Base-by-base conservation (phyloP, 148 eudicot genomes). In the Nyssa sinensis region DNA sequence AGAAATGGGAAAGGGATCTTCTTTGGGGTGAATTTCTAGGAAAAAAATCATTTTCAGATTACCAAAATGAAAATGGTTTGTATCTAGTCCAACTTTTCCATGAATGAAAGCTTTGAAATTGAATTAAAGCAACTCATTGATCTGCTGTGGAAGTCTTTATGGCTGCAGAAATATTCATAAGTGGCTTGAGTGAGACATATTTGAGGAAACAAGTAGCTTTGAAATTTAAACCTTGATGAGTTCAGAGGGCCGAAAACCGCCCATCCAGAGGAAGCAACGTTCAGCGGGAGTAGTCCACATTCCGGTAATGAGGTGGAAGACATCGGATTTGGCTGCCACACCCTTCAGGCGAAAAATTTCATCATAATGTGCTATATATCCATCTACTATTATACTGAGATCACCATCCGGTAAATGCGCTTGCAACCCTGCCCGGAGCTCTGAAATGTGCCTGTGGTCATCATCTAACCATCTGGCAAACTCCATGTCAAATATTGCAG, bases 211-310 rank as follows among this genome's bases (percentile, higher is more conserved):
- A 17, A n/a, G 3, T 13, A 13, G 59, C 23, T n/a, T 37, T 0
- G 2, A 21, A 71, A 64, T 32, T 51, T 2, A 3, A 69, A 95
- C 99, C 97, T 93, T 96, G 85, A 96, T 93, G 72, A 96, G 94
- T 17, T 96, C 99, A 0, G 99, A 96, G 55, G 99, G 99, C 64
- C 97, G 80, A 70, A 96, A 96, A 24, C 98, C 99, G 23, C 93
- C 99, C 95, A 96, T 91, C 99, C 99, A 96, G 35, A 96, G 94
- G 81, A 93, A 96, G 72, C 98, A 93, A 10, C 99, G 93, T 21
- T 96, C 99, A n/a, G 97, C 99, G 0, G 98, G 95, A 55, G 97
- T 85, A 55, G 90, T 75, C 99, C 99, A 96, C 90, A 91, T 88
- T 49, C 99, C 99, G 30, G 90, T 91, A 51, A 89, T 85, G 31